These are phyloP conservation scores for Gloeophyllum trabeum DNA, from an alignment of 768 basidiomycete genomes.

Conservation along the genomic window DNA sequence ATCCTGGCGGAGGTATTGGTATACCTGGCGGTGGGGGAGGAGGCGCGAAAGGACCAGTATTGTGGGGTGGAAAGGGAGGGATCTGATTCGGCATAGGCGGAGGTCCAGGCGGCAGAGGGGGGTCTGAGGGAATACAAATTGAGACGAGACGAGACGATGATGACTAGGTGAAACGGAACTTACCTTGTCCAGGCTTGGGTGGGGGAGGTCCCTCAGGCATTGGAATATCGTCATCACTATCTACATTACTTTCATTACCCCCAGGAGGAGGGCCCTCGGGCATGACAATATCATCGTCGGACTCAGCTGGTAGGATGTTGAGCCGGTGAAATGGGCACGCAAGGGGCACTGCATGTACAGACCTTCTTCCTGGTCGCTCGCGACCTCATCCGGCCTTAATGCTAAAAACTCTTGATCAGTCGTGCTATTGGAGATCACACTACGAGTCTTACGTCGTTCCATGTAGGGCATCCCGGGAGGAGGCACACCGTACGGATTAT, in stretches of 20 bases:
- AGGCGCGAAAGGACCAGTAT: background rate
- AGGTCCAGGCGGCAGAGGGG: constrained; percentile 17
- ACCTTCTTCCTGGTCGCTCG: constrained; percentile 45
- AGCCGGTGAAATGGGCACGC: background rate
- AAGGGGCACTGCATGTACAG: background rate
- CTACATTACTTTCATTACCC: constrained; percentile 27
- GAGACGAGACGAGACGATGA: too few species aligned
- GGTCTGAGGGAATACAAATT: too few species aligned
- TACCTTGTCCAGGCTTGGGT: constrained; percentile 7
- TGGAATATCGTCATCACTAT: constrained; percentile 75
- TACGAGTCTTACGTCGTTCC: constrained; percentile 59
- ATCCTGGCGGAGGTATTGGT: constrained; percentile 16
- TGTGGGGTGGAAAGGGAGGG: constrained; percentile 13
- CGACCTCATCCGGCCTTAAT: constrained; percentile 47
- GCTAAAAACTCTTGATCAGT: constrained; percentile 25
- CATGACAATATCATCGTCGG: constrained; percentile 55
- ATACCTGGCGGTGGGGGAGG: background rate
- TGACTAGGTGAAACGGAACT: background rate
- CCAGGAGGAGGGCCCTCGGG: constrained; percentile 56
- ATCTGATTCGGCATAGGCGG: constrained; percentile 12
- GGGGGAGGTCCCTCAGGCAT: constrained; percentile 81
- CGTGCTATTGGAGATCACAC: background rate
- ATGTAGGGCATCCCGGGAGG: constrained; percentile 97
- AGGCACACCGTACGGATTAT: constrained; percentile 90
- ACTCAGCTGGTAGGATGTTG: constrained; percentile 6